These are phyloP conservation scores for Immersiella caudata DNA, from an alignment of 495 filamentous ascomycete species.

Conservation along the genomic window DNA sequence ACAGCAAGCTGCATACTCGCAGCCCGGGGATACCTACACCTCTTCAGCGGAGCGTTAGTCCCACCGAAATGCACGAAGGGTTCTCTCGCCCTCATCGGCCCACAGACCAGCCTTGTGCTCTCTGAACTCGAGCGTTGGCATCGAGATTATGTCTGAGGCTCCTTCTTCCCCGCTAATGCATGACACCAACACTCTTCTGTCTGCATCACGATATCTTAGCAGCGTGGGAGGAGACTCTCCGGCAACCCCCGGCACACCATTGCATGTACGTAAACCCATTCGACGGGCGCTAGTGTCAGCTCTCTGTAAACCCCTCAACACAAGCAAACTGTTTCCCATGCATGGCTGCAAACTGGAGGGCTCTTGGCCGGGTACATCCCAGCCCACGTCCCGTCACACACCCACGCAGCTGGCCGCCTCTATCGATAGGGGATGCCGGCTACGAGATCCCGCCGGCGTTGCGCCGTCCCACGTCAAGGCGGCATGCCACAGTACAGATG, in stretches of 20 bases:
- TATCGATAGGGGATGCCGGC: not conserved
- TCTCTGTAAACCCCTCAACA: not conserved
- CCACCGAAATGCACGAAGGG: constrained; percentile 7
- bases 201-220: not conserved
- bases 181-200: not conserved
- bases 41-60: not conserved
- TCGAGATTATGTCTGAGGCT: not conserved
- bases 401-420: not conserved
- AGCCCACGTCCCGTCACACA: no score
- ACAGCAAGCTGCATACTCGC: not conserved
- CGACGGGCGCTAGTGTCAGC: not conserved
- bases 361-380: not conserved
- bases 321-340: not conserved
- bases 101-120: not conserved
- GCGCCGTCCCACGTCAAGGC: not conserved
- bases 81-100: no score
- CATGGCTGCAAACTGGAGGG: constrained; percentile 1
- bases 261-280: not conserved
- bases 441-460: constrained; percentile 5
- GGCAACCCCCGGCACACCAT: not conserved
- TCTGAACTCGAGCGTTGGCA: not conserved
- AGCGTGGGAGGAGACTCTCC: not conserved
- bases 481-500: not conserved
- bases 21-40: not conserved
- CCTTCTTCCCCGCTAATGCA: not conserved